Evolutionary conservation across 2,329 filamentous ascomycete genomes (phyloP), one percentile per base, ranked within the genome.

Genomic region (Penicillium decumbens): DNA sequence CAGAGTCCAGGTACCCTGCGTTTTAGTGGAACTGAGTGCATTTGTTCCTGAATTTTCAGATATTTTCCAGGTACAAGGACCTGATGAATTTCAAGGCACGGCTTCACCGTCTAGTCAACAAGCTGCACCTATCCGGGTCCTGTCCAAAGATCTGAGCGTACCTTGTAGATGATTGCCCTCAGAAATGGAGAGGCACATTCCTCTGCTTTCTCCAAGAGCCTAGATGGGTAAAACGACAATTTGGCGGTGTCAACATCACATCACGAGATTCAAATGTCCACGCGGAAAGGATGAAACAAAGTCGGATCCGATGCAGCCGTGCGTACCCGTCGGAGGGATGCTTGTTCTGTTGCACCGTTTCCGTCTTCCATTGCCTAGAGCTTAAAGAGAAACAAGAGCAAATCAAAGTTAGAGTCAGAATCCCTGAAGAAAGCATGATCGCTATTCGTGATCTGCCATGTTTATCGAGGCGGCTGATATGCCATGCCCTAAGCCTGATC

Each of bases 341-440:
- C 55, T 48, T 51, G 55, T 56, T 57, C 45, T 59, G 55, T 57
- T 43, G 53, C 53, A 55, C 54, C 30, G 27, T 54, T 50, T 47
- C 42, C 37, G 49, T 32, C 37, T 55, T 57, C 54, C 30, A 41
- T 51, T 39, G 37, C 45, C 43, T 32, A 46, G 48, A 53, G 12
- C 39, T 45, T 43, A 10, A 30, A 37, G 29, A 6, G 32, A n/a
- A 12, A 38, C 45, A 45, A 45, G 27, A 20, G 28, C 38, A 3
- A n/a, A 27, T 23, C 3, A 25, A 43, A 35, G 4, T 23, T 23
- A 23, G 20, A 23, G 4, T 10, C 20, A 1, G 28, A 43, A 25
- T 6, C 28, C 18, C 18, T 5, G 13, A 37, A 35, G 15, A 12
- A 35, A 35, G 1, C 18, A 1, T 20, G 15, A 12, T 12, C 8